These are phyloP conservation scores for Trebouxia gelatinosa DNA, from an alignment of 163 green algal genomes.

Conservation along the genomic window DNA sequence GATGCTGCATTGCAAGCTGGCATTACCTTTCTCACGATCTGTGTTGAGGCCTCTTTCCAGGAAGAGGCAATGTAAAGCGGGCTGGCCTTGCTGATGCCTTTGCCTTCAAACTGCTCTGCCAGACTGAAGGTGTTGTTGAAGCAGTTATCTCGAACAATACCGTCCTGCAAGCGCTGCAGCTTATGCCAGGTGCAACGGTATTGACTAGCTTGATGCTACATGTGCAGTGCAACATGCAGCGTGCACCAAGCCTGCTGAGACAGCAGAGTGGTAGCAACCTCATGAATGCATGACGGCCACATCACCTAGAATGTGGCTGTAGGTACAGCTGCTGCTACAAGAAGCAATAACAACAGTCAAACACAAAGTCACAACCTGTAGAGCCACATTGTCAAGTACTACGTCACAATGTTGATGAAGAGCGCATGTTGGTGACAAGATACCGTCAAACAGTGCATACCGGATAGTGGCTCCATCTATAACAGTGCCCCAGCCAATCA, in stretches of 20 bases:
- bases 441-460: not conserved
- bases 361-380: no score
- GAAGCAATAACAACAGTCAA: no score
- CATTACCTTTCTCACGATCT: not conserved
- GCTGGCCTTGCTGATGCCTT: not conserved
- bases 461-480: conserved; percentile 10
- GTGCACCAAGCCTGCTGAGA: no score
- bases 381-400: no score
- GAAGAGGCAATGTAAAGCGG: conserved; percentile 32
- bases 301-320: no score
- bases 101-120: conserved; percentile 7
- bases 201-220: no score
- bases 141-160: conserved; percentile 54
- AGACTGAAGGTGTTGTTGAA: conserved; percentile 49
- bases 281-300: no score
- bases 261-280: no score
- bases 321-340: no score
- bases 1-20: not conserved
- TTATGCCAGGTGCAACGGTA: not conserved
- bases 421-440: no score
- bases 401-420: no score
- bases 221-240: no score
- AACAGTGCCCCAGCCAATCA: conserved; percentile 55
- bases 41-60: conserved; percentile 23
- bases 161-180: conserved; percentile 23